A percentile compares a stretch with the other conserved stretches of the same genome.
phyloP scores from a whole-genome alignment of 2,329 filamentous ascomycete genomes.

The Thelonectria blattea region DNA sequence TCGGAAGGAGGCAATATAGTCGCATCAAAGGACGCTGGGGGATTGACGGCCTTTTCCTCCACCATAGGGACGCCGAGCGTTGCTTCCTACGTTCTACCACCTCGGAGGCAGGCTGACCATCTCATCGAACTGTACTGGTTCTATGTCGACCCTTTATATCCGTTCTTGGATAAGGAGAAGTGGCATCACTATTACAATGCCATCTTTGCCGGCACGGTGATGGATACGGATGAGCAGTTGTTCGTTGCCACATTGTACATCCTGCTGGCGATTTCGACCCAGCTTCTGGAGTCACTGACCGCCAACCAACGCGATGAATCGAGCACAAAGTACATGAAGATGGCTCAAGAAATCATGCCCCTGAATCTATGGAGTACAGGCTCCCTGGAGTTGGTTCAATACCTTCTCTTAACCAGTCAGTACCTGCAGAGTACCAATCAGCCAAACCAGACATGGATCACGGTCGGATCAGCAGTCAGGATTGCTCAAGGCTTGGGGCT shows the following conservation, averaged over 20 bases:
- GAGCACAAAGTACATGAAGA: conserved; percentile 49
- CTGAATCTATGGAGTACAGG: conserved; percentile 51
- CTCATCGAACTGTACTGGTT: conserved; percentile 54
- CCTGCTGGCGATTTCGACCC: conserved; percentile 53
- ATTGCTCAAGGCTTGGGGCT: conserved; percentile 55
- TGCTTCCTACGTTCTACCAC: conserved; percentile 50
- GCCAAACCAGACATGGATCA: conserved; percentile 57
- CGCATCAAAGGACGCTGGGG: neutral
- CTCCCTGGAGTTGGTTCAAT: conserved; percentile 53
- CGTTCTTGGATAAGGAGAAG: conserved; percentile 47
- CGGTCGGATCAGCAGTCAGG: conserved; percentile 52
- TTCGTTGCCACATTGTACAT: conserved; percentile 54
- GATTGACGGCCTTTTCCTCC: neutral
- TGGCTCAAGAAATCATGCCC: conserved; percentile 50
- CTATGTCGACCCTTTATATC: conserved; percentile 54
- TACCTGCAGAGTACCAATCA: conserved; percentile 56
- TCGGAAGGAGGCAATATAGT: neutral
- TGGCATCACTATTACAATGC: conserved; percentile 48
- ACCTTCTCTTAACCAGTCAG: conserved; percentile 53
- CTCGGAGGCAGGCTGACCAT: conserved; percentile 51
- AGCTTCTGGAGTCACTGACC: conserved; percentile 49
- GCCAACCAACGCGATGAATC: conserved; percentile 48
- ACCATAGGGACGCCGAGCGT: conserved; percentile 18
- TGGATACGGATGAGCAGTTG: conserved; percentile 48
- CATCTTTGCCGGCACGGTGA: conserved; percentile 47